Evolutionary conservation across 345 rosid species (phyloP).

Genomic region (Mallotus nudiflorus): DNA sequence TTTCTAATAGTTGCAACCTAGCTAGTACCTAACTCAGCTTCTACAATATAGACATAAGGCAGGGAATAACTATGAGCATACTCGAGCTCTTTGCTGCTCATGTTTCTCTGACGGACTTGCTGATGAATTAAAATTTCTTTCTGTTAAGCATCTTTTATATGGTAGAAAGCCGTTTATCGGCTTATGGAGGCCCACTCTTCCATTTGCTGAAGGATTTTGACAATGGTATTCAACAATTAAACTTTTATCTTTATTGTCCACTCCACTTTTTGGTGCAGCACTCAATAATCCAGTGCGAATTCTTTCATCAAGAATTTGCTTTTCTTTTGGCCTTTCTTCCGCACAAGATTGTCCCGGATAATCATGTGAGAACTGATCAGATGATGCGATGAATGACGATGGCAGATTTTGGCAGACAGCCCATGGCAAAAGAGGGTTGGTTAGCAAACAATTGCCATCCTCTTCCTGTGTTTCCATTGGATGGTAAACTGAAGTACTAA

Average conservation of each 20-base stretch:
- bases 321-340: slow-evolving; percentile 21
- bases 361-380: slow-evolving; percentile 8
- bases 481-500: slow-evolving; percentile 4
- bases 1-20: too few species aligned
- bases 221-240: slow-evolving; percentile 39
- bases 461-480: slow-evolving; percentile 19
- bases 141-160: slow-evolving; percentile 69
- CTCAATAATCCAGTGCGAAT: slow-evolving; percentile 45
- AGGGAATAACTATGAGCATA: slow-evolving; percentile 38
- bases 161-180: slow-evolving; percentile 51
- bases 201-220: slow-evolving; percentile 16
- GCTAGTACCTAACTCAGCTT: not conserved
- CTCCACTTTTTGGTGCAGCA: slow-evolving; percentile 38
- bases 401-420: slow-evolving; percentile 26
- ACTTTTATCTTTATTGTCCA: slow-evolving; percentile 38
- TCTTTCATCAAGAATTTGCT: slow-evolving; percentile 38
- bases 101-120: slow-evolving; percentile 43
- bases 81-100: slow-evolving; percentile 45
- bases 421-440: slow-evolving; percentile 19
- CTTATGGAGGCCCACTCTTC: slow-evolving; percentile 10
- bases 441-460: slow-evolving; percentile 12
- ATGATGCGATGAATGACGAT: slow-evolving; percentile 13
- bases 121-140: slow-evolving; percentile 45
- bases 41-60: not conserved
- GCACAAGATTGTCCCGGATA: not conserved